phyloP scores from a whole-genome alignment of 2,329 filamentous ascomycete genomes.

The Cucurbitaria berberidis region DNA sequence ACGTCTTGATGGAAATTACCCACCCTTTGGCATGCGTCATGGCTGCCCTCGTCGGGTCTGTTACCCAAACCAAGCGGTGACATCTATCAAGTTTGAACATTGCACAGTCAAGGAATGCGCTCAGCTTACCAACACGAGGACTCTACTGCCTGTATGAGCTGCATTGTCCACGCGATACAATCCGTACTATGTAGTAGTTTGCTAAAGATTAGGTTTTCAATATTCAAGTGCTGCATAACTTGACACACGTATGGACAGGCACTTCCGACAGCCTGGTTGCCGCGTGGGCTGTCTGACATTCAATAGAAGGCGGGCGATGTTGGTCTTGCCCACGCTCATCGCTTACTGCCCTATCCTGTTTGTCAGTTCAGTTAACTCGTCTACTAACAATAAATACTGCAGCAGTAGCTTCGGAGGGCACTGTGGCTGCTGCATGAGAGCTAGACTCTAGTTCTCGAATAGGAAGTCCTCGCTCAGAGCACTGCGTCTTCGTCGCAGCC shows the following conservation, averaged over 20 bases:
- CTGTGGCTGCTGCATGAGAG: slow-evolving; percentile 17
- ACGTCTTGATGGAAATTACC: neutral
- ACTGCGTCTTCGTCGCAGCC: slow-evolving; percentile 4
- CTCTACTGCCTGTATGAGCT: slow-evolving; percentile 15
- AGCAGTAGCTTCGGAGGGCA: slow-evolving; percentile 32
- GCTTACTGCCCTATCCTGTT: neutral
- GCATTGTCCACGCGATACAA: slow-evolving; percentile 7
- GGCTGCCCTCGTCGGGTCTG: neutral
- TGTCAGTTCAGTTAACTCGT: slow-evolving; percentile 9
- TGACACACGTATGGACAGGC: slow-evolving; percentile 9
- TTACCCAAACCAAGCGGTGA: slow-evolving; percentile 1
- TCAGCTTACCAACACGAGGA: slow-evolving; percentile 17
- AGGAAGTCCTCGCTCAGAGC: neutral
- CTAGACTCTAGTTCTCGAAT: slow-evolving; percentile 7
- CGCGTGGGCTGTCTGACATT: slow-evolving; percentile 8
- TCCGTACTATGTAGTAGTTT: slow-evolving; percentile 4
- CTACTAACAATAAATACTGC: slow-evolving; percentile 24
- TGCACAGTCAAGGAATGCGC: slow-evolving; percentile 6
- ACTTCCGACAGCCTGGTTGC: slow-evolving; percentile 24
- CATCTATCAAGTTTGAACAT: neutral
- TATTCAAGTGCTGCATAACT: slow-evolving; percentile 15
- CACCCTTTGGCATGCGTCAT: neutral
- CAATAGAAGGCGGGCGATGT: neutral
- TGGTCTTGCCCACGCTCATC: slow-evolving; percentile 1
- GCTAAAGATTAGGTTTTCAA: slow-evolving; percentile 24